phyloP scores from a whole-genome alignment of 257 asterid genomes.

The Jacaranda mimosifolia region DNA sequence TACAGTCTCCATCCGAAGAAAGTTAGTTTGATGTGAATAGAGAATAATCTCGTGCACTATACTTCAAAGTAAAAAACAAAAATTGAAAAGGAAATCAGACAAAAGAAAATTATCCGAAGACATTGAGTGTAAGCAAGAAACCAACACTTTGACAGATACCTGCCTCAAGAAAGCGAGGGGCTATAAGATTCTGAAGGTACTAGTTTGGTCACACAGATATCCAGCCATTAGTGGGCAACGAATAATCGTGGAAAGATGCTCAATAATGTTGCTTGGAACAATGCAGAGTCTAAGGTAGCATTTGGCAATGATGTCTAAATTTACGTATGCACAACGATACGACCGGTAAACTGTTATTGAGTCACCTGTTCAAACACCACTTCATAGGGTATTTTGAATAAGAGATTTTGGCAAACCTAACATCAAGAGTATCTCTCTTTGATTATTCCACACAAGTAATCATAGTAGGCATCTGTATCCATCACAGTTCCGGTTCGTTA shows the following conservation, averaged over 20 bases:
- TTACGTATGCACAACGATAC: neutral
- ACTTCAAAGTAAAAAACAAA: neutral
- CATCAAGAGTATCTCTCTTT: slow-evolving; percentile 21
- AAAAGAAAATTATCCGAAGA: slow-evolving; percentile 12
- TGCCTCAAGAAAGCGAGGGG: slow-evolving; percentile 27
- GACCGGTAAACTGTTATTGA: neutral
- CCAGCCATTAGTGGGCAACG: slow-evolving; percentile 27
- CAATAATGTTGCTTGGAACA: slow-evolving; percentile 39
- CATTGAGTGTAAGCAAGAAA: slow-evolving; percentile 53
- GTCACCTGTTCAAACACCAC: slow-evolving; percentile 38
- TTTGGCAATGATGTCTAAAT: slow-evolving; percentile 1
- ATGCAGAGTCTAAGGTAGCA: slow-evolving; percentile 31
- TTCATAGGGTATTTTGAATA: neutral
- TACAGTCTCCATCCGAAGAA: neutral
- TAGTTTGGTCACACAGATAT: neutral
- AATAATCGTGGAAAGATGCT: slow-evolving; percentile 38
- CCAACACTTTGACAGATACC: slow-evolving; percentile 41
- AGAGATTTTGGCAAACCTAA: slow-evolving; percentile 27
- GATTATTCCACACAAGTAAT: slow-evolving; percentile 19
- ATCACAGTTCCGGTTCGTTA: slow-evolving; percentile 25
- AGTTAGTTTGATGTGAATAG: slow-evolving; percentile 5
- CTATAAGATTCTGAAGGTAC: slow-evolving; percentile 28
- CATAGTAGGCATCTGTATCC: slow-evolving; percentile 39
- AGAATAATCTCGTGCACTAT: neutral
- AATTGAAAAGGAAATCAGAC: neutral